Conservation (phyloP, 208 protist species). For the Trypanosoma grayi region DNA sequence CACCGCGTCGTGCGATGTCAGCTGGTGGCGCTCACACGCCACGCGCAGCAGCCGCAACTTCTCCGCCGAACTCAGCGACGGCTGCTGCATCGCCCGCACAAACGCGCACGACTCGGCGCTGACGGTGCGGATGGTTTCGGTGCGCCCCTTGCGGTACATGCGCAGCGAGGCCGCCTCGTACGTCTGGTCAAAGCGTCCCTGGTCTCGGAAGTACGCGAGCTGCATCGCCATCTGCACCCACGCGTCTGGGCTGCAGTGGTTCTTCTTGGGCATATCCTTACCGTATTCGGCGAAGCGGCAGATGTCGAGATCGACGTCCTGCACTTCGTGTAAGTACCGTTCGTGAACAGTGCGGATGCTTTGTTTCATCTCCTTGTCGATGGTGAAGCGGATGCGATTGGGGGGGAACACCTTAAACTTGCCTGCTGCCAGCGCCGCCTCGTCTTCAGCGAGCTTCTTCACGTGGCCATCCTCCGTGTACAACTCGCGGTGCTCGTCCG, state of each 20-base stretch:
- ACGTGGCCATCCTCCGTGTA: constrained; percentile 54
- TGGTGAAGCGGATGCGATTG: constrained; percentile 59
- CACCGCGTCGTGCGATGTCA: constrained; percentile 53
- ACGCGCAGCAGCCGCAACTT: constrained; percentile 37
- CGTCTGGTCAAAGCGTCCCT: constrained; percentile 57
- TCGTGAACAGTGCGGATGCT: constrained; percentile 43
- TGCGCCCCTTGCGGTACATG: constrained; percentile 66
- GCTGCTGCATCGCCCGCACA: constrained; percentile 44
- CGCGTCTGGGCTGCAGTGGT: constrained; percentile 53
- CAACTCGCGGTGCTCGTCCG: constrained; percentile 46
- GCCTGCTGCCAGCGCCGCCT: constrained; percentile 22
- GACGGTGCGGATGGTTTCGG: constrained; percentile 78
- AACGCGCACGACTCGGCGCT: constrained; percentile 44
- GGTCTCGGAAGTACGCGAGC: constrained; percentile 66
- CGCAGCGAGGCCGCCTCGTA: constrained; percentile 69
- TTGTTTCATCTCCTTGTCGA: constrained; percentile 48
- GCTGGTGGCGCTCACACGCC: constrained; percentile 60
- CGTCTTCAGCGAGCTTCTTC: constrained; percentile 37
- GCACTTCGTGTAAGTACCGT: constrained; percentile 34
- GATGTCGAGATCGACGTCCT: constrained; percentile 63
- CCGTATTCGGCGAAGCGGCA: constrained; percentile 49
- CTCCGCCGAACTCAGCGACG: constrained; percentile 18
- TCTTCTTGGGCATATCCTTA: constrained; percentile 34
- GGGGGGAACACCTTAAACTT: constrained; percentile 35
- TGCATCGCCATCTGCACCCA: constrained; percentile 87